Evolutionary conservation across 805 yeast genomes (phyloP).

Genomic region (Metschnikowia kunwiensis): DNA sequence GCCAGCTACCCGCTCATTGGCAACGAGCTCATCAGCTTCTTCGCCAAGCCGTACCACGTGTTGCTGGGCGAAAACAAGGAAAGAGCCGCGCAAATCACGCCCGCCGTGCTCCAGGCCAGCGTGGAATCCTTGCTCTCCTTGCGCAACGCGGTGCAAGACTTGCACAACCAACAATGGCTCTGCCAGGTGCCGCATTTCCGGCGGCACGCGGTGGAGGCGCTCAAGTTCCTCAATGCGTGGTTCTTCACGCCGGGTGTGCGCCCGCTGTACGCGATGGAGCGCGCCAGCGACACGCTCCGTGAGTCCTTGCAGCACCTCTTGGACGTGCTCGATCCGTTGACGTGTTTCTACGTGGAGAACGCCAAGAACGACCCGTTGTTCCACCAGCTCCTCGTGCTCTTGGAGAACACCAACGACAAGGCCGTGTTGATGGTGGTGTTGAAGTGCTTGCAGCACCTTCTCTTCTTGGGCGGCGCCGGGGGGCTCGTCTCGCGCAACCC

Average conservation of each 20-base stretch:
- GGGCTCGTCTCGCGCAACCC: constrained; percentile 11
- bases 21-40: constrained; percentile 36
- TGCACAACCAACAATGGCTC: constrained; percentile 74
- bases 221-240: constrained; percentile 40
- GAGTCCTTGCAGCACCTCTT: constrained; percentile 67
- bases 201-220: constrained; percentile 42
- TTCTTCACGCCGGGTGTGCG: constrained; percentile 14
- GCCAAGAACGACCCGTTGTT: constrained; percentile 68
- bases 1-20: constrained; percentile 43
- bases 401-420: constrained; percentile 60
- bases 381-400: constrained; percentile 48
- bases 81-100: constrained; percentile 14
- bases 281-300: constrained; percentile 34
- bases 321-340: constrained; percentile 80
- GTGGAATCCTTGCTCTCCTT: constrained; percentile 59
- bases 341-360: constrained; percentile 78
- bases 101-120: constrained; percentile 25
- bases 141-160: constrained; percentile 81
- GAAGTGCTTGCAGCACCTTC: constrained; percentile 74
- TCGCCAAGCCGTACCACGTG: constrained; percentile 32
- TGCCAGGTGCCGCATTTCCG: constrained; percentile 53
- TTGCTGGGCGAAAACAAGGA: constrained; percentile 14
- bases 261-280: constrained; percentile 19
- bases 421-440: constrained; percentile 64
- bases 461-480: constrained; percentile 41